Evolutionary conservation across 2,329 filamentous ascomycete species (phyloP).

Genomic region (Akanthomyces uredinophilus): DNA sequence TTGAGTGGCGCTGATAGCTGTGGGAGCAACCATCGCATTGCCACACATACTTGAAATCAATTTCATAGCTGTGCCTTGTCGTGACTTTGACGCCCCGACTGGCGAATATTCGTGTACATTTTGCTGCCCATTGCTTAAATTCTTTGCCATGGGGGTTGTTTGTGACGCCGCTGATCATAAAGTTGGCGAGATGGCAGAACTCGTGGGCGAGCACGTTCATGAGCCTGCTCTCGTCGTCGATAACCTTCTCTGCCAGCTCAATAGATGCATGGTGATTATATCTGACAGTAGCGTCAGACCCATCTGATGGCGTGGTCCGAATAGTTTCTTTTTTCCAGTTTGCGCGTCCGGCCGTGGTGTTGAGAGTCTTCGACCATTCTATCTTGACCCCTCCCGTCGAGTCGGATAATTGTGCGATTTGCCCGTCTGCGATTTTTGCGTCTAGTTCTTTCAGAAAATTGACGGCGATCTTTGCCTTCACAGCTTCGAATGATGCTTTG

Average conservation of each 20-base stretch:
- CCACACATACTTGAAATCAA: conserved; percentile 92
- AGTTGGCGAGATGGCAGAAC: conserved; percentile 90
- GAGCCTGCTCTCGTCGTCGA: conserved; percentile 69
- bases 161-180: conserved; percentile 73
- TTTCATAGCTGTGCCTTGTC: conserved; percentile 84
- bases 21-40: conserved; percentile 62
- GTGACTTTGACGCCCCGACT: conserved; percentile 69
- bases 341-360: conserved; percentile 71
- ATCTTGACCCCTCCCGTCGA: conserved; percentile 66
- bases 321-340: conserved; percentile 63
- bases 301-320: conserved; percentile 26
- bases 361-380: conserved; percentile 72
- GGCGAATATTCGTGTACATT: conserved; percentile 52
- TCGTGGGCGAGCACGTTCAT: conserved; percentile 94
- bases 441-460: conserved; percentile 68
- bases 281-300: conserved; percentile 23
- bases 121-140: conserved; percentile 70
- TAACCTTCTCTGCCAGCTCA: conserved; percentile 84
- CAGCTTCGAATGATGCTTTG: conserved; percentile 57
- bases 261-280: conserved; percentile 66
- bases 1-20: conserved; percentile 79
- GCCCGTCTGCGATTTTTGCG: conserved; percentile 52
- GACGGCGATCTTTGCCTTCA: conserved; percentile 58
- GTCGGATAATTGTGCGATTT: conserved; percentile 52
- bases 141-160: conserved; percentile 76